phyloP scores from a whole-genome alignment of 352 stramenopile species.

The Pythium vanterpoolii region DNA sequence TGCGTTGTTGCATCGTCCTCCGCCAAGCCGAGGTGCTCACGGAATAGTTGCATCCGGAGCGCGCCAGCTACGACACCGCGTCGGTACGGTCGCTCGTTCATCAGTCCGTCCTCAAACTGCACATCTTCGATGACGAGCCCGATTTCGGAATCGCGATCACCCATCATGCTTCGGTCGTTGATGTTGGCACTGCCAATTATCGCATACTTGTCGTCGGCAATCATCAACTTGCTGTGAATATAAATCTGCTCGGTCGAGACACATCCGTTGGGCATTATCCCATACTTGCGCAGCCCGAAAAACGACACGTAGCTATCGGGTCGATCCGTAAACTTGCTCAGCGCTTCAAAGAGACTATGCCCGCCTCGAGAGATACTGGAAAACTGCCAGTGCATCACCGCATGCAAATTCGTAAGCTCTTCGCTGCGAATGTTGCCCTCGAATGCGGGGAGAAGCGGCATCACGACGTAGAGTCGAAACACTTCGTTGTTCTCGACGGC shows the following conservation, averaged over 20 bases:
- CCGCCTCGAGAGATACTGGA: constrained; percentile 78
- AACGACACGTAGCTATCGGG: constrained; percentile 82
- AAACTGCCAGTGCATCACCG: constrained; percentile 90
- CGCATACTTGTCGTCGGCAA: constrained; percentile 86
- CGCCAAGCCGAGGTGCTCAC: constrained; percentile 69
- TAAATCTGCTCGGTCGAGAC: constrained; percentile 90
- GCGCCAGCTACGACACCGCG: constrained; percentile 58
- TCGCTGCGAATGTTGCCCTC: constrained; percentile 82
- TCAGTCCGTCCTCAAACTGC: constrained; percentile 69
- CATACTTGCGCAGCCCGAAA: constrained; percentile 82
- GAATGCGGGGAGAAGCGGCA: constrained; percentile 81
- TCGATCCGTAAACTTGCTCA: constrained; percentile 57
- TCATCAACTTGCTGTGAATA: constrained; percentile 90
- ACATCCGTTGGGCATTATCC: constrained; percentile 73
- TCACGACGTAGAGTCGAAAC: constrained; percentile 85
- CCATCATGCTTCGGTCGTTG: constrained; percentile 94
- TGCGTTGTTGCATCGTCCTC: constrained; percentile 52
- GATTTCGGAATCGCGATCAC: constrained; percentile 88
- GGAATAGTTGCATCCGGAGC: constrained; percentile 77
- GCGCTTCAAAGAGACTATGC: constrained; percentile 69
- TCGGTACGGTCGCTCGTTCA: constrained; percentile 71
- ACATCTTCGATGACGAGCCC: constrained; percentile 82
- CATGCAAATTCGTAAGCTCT: constrained; percentile 81
- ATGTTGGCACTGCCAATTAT: constrained; percentile 95
- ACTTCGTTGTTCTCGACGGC: constrained; percentile 66